These are phyloP conservation scores for Gracilaria gracilis DNA, from an alignment of 23 red algal species.

Conservation along the genomic window DNA sequence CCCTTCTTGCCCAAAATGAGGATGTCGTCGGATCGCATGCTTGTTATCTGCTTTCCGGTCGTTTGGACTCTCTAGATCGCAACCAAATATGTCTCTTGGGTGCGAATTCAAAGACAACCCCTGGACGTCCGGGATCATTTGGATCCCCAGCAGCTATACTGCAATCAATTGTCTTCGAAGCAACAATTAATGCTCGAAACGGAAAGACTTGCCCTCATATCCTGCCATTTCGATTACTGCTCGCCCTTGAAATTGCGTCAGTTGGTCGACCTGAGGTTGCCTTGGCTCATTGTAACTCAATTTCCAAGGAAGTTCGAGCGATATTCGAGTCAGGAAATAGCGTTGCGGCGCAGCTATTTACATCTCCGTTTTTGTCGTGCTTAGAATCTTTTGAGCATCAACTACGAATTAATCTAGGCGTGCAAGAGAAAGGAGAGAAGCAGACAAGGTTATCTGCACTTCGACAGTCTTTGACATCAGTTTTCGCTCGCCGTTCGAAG, in stretches of 20 bases:
- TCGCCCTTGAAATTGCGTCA: conserved; percentile 45
- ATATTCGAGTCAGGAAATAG: conserved; percentile 52
- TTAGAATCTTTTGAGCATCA: conserved; percentile 62
- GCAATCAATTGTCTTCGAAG: conserved; percentile 61
- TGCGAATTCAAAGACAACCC: conserved; percentile 11
- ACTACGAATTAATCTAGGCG: conserved; percentile 30
- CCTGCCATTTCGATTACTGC: conserved; percentile 53
- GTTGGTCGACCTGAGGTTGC: conserved; percentile 57
- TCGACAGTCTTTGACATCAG: conserved; percentile 32
- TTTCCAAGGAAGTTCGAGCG: conserved; percentile 28
- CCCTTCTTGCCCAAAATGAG: conserved; percentile 13
- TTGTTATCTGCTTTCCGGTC: conserved; percentile 65
- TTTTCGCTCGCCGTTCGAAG: conserved; percentile 12
- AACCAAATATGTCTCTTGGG: conserved; percentile 27
- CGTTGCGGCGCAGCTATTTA: conserved; percentile 33
- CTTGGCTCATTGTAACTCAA: conserved; percentile 53
- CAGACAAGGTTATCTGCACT: conserved; percentile 30
- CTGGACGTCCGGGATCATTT: conserved; percentile 50
- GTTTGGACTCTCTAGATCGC: conserved; percentile 28
- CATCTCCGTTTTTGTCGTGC: conserved; percentile 46
- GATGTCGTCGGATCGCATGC: conserved; percentile 52
- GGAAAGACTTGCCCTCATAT: conserved; percentile 50
- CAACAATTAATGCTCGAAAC: conserved; percentile 31
- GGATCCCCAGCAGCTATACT: conserved; percentile 51
- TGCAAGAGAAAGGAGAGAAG: conserved; percentile 14